Conservation (phyloP, 75 land plant species). For the Isoetes taiwanensis region DNA sequence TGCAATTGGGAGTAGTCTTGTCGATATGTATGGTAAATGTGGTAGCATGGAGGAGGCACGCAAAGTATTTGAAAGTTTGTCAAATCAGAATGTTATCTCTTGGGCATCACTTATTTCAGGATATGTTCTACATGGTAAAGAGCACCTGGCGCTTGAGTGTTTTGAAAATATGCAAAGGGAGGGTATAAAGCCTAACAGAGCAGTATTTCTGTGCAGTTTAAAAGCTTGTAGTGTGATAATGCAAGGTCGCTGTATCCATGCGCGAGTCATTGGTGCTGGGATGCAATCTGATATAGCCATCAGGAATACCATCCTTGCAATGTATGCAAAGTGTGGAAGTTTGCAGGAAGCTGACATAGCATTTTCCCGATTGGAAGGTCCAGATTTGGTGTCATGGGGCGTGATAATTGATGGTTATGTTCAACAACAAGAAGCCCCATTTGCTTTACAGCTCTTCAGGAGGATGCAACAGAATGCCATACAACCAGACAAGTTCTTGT, state of each 20-base stretch:
- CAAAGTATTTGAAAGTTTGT: constrained; percentile 34
- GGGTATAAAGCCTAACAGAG: not conserved
- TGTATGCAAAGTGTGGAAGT: constrained; percentile 36
- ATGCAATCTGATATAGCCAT: not conserved
- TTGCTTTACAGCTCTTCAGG: constrained; percentile 23
- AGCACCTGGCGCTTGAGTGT: not conserved
- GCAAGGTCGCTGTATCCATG: not conserved
- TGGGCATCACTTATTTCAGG: constrained; percentile 73
- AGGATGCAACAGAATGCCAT: constrained; percentile 9
- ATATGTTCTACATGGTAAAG: constrained; percentile 39
- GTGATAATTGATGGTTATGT: constrained; percentile 35
- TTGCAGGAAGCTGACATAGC: constrained; percentile 27
- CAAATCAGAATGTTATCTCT: constrained; percentile 23
- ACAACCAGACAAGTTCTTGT: constrained; percentile 5
- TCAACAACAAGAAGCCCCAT: constrained; percentile 20
- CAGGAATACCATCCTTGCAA: constrained; percentile 28
- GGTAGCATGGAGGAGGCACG: constrained; percentile 29
- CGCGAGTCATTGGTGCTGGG: not conserved
- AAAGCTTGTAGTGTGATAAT: not conserved
- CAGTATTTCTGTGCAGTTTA: not conserved
- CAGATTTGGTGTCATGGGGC: constrained; percentile 34
- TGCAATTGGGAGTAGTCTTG: constrained; percentile 27
- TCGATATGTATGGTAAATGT: constrained; percentile 47
- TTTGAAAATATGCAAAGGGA: constrained; percentile 7
- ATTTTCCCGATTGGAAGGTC: constrained; percentile 18